Base-by-base conservation (phyloP, 352 stramenopile species). In the Pythium plurisporium region DNA sequence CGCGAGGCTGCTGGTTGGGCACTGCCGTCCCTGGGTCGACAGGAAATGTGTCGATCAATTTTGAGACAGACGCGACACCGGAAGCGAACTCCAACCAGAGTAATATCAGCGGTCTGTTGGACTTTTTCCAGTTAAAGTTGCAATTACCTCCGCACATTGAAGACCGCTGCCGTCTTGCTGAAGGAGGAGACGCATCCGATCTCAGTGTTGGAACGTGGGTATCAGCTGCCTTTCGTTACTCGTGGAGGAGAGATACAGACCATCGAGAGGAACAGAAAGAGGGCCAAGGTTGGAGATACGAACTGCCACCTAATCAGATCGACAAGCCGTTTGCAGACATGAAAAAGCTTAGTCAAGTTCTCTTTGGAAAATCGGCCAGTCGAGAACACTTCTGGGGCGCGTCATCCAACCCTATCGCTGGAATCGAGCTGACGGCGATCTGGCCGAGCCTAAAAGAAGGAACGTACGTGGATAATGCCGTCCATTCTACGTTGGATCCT, bases 71-170 rank as follows among this genome's bases (percentile, higher is more conserved):
- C 42, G 79, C 69, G 6, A 76, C 87, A 9, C 76, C 79, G 0
- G 81, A 94, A 45, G 49, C 91, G 14, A 87, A 80, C 38, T 68
- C 73, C 20, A 85, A 86, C 38, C 84, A 94, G 56, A 89, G 76
- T 41, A 88, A 77, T 23, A 86, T 94, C 50, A 91, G 77, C 23
- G 82, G 84, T 0, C 47, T 94, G 29, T 42, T 94, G 1, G 79
- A 91, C 37, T 89, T 91, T 53, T 94, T 94, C 59, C 84, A 87
- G 50, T 53, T 76, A n/a, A 94, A 94, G 46, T 59, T 94, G 34
- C 79, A 89, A 48, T 56, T 92, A 12, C 70, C 76, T 8, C 68
- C 74, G 8, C 65, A 86, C 20, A 44, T 86, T 9, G 81, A 91
- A 69, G 79, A 87, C 38, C 72, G 61, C 31, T 89, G 75, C 33